A percentile compares a stretch with the other conserved stretches of the same genome.
Evolutionary conservation across 192 early-diverging fungal genomes (phyloP).

Genomic region (Haplosporangium gracile): DNA sequence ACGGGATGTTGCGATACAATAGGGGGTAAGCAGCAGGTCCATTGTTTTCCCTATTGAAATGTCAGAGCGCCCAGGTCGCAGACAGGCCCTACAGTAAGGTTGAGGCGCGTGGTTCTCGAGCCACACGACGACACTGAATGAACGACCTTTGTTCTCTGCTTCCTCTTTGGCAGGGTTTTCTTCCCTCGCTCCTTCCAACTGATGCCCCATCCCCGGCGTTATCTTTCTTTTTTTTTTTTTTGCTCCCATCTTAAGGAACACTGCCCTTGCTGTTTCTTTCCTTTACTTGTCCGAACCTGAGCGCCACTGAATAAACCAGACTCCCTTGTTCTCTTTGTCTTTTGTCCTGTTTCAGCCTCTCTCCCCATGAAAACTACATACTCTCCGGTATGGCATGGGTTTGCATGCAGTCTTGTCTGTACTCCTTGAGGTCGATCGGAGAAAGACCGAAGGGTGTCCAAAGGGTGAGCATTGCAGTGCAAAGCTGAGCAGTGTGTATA

Average conservation of each 20-base stretch:
- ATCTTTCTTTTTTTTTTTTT: neutral
- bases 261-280: neutral
- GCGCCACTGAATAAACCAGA: neutral
- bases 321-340: neutral
- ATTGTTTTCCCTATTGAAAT: neutral
- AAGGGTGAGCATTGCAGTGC: conserved; percentile 8
- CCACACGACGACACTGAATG: neutral
- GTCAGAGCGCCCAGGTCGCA: conserved; percentile 5
- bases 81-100: neutral
- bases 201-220: neutral
- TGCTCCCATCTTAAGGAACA: neutral
- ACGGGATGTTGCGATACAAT: conserved; percentile 7
- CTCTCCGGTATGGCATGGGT: neutral
- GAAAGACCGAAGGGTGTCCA: neutral
- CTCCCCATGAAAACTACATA: neutral
- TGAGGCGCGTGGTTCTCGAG: conserved; percentile 3
- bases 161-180: neutral
- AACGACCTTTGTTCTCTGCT: neutral
- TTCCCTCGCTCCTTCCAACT: neutral
- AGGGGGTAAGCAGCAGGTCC: conserved; percentile 6
- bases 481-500: neutral
- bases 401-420: neutral
- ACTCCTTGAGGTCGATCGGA: neutral
- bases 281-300: neutral
- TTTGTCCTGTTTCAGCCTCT: neutral